These are phyloP conservation scores for Yamadazyma sp. DNA, from an alignment of 1,139 yeast species.

Conservation along the genomic window DNA sequence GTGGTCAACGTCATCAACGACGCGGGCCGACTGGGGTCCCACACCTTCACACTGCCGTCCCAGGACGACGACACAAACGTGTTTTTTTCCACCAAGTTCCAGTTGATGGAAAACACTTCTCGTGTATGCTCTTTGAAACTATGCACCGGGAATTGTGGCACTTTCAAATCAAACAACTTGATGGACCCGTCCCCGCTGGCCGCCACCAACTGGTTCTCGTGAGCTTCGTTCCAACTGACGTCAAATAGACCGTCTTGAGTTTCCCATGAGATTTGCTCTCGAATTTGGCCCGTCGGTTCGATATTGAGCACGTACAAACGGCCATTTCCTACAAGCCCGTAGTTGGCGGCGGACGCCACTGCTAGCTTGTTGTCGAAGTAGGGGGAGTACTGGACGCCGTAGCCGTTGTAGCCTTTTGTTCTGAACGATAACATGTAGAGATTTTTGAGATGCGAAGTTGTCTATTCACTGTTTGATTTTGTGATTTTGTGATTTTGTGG, in stretches of 20 bases:
- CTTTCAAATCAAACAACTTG: constrained; percentile 73
- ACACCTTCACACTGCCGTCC: constrained; percentile 85
- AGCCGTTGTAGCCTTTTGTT: constrained; percentile 84
- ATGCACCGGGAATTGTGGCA: constrained; percentile 70
- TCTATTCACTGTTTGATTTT: too few species aligned
- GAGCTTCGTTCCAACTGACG: constrained; percentile 84
- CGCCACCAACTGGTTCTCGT: constrained; percentile 79
- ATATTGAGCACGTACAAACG: constrained; percentile 69
- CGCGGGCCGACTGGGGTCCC: constrained; percentile 60
- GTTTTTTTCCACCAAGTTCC: constrained; percentile 81
- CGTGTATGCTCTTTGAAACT: constrained; percentile 76
- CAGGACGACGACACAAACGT: constrained; percentile 79
- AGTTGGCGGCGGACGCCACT: constrained; percentile 88
- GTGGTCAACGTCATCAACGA: constrained; percentile 61
- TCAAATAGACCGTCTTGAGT: constrained; percentile 94
- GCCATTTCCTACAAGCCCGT: constrained; percentile 94
- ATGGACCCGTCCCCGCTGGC: constrained; percentile 92
- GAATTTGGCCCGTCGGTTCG: constrained; percentile 60
- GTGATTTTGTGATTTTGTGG: too few species aligned
- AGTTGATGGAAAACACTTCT: constrained; percentile 85
- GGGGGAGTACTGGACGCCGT: constrained; percentile 87
- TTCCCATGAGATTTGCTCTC: constrained; percentile 62
- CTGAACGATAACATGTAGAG: constrained; percentile 71
- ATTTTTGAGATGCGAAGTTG: not conserved
- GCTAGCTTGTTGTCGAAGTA: constrained; percentile 87